Evolutionary conservation across 2,329 filamentous ascomycete species (phyloP).

Genomic region (Hymenotorrendiella dingleyae): DNA sequence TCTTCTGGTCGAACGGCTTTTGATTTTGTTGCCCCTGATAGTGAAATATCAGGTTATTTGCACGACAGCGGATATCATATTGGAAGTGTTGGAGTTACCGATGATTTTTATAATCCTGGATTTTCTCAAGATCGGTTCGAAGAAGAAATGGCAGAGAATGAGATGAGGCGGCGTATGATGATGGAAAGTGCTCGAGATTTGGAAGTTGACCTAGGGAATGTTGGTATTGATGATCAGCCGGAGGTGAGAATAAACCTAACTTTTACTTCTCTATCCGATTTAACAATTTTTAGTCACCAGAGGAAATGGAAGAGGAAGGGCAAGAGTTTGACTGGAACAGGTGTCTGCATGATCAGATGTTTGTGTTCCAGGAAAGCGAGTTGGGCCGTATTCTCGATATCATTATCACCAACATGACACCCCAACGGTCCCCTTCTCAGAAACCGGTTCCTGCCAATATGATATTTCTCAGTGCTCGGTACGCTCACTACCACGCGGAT

Average conservation of each 20-base stretch:
- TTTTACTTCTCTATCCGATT: too few relatives aligned
- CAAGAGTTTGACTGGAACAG: constrained; percentile 95
- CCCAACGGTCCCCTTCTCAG: constrained; percentile 89
- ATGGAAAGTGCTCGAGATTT: constrained; percentile 96
- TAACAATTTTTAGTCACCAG: constrained; percentile 47
- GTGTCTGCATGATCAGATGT: constrained; percentile 98
- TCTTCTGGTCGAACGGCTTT: constrained; percentile 90
- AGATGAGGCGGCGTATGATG: constrained; percentile 96
- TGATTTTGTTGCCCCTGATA: constrained; percentile 91
- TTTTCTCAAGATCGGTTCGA: constrained; percentile 92
- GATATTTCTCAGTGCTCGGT: constrained; percentile 89
- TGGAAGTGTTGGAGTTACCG: constrained; percentile 69
- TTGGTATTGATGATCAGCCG: constrained; percentile 91
- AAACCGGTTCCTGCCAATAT: constrained; percentile 97
- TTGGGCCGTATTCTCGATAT: constrained; percentile 89
- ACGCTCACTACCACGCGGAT: constrained; percentile 94
- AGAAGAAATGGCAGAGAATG: constrained; percentile 94
- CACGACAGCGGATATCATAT: constrained; percentile 92
- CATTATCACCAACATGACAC: constrained; percentile 96
- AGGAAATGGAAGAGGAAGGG: constrained; percentile 80
- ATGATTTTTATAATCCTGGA: constrained; percentile 92
- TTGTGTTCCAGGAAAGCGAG: constrained; percentile 95
- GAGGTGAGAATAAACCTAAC: constrained; percentile 53
- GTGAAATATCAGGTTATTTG: constrained; percentile 92
- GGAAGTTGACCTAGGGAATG: constrained; percentile 91